These are phyloP conservation scores for Zizania palustris DNA, from an alignment of 202 grass and related monocot genomes.

Conservation along the genomic window DNA sequence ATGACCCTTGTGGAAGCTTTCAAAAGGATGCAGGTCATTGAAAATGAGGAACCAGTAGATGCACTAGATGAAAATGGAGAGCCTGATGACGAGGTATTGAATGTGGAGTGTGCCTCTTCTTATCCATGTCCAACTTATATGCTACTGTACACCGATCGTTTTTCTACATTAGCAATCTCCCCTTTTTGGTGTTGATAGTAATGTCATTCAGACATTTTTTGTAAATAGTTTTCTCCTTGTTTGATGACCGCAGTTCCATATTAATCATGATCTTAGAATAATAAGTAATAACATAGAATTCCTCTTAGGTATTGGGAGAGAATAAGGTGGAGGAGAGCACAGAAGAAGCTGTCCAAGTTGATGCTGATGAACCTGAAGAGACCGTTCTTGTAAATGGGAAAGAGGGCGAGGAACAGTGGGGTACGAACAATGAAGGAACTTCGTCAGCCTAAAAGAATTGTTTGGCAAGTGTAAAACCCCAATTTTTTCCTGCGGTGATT, in stretches of 20 bases:
- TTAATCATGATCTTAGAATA: conserved; percentile 11
- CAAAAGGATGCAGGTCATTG: conserved; percentile 74
- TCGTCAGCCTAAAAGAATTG: conserved; percentile 63
- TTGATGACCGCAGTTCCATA: conserved; percentile 1
- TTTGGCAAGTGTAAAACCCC: conserved; percentile 53
- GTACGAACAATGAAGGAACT: conserved; percentile 75
- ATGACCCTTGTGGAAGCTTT: conserved; percentile 83
- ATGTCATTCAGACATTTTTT: conserved; percentile 14
- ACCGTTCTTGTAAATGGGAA: conserved; percentile 82
- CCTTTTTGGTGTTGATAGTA: conserved; percentile 19
- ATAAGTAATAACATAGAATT: conserved; percentile 8
- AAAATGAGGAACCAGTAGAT: conserved; percentile 66
- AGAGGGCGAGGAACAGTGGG: conserved; percentile 86
- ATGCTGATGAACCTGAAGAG: conserved; percentile 65
- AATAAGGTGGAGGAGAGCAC: conserved; percentile 51
- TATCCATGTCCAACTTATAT: conserved; percentile 13
- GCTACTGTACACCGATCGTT: conserved; percentile 20
- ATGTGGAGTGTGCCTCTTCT: not conserved
- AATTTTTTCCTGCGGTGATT: conserved; percentile 71
- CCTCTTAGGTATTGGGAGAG: conserved; percentile 49
- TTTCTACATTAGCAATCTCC: not conserved
- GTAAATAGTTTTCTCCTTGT: conserved; percentile 22
- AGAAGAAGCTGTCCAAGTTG: conserved; percentile 74
- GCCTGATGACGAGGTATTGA: conserved; percentile 59
- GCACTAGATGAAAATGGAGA: conserved; percentile 66